These are phyloP conservation scores for Candida koratica DNA, from an alignment of 805 yeast species.

Conservation along the genomic window DNA sequence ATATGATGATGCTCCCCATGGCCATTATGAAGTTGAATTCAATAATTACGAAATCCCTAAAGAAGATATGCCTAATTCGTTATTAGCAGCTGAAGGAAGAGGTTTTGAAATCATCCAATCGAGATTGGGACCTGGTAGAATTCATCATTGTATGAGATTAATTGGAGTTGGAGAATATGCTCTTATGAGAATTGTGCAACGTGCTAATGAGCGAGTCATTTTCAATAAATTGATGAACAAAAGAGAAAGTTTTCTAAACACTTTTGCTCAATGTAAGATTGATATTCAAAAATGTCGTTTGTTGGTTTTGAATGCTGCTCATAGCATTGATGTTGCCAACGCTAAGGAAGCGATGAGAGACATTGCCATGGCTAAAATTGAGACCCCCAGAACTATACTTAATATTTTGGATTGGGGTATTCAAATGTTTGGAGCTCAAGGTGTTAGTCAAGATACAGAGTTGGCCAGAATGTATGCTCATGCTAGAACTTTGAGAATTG, in stretches of 20 bases:
- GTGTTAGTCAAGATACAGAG: constrained; percentile 58
- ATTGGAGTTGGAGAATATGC: constrained; percentile 61
- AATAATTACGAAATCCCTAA: constrained; percentile 44
- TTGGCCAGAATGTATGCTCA: constrained; percentile 51
- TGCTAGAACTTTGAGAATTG: constrained; percentile 55
- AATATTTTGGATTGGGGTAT: constrained; percentile 58
- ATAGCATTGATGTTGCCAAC: constrained; percentile 49
- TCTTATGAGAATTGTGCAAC: constrained; percentile 41
- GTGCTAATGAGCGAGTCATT: constrained; percentile 51
- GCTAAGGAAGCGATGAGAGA: constrained; percentile 54
- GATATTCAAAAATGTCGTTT: constrained; percentile 52
- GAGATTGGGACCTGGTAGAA: constrained; percentile 65
- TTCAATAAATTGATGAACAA: constrained; percentile 49
- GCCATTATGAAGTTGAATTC: constrained; percentile 61
- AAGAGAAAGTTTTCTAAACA: constrained; percentile 47
- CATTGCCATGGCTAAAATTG: constrained; percentile 59
- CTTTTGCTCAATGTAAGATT: constrained; percentile 50
- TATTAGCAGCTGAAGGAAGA: constrained; percentile 45
- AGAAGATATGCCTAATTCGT: constrained; percentile 38
- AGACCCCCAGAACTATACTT: constrained; percentile 53
- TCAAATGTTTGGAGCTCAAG: constrained; percentile 63
- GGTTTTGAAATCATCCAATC: constrained; percentile 65
- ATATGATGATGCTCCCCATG: constrained; percentile 67
- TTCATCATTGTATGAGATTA: constrained; percentile 66
- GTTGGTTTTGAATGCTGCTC: constrained; percentile 58